Percentiles rank a stretch among this genome's conserved stretches.
These are phyloP conservation scores for Melanomma pulvis-pyrius DNA, from an alignment of 495 filamentous ascomycete species.

Conservation along the genomic window DNA sequence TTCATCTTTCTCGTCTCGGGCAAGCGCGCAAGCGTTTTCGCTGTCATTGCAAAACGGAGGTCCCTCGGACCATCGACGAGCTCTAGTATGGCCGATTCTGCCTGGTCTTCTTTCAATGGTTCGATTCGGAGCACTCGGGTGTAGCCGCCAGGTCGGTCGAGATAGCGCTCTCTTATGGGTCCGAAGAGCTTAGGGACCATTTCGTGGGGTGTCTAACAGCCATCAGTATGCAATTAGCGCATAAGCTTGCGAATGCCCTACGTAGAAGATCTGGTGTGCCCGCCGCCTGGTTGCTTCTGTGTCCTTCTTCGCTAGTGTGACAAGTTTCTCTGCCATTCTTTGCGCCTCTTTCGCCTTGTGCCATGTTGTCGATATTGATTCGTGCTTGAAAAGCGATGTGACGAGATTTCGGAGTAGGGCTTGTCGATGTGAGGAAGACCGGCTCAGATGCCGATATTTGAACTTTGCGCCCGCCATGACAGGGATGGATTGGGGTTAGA, in stretches of 20 bases:
- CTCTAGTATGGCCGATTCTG: constrained; percentile 87
- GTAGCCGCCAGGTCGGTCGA: constrained; percentile 83
- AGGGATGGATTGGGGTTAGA: constrained; percentile 2
- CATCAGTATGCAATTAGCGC: constrained; percentile 4
- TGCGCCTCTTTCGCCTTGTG: constrained; percentile 97
- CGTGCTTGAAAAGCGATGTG: constrained; percentile 89
- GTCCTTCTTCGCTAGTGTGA: constrained; percentile 90
- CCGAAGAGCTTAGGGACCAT: constrained; percentile 88
- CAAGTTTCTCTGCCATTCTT: constrained; percentile 85
- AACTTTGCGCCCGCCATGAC: constrained; percentile 80
- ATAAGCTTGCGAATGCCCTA: constrained; percentile 49
- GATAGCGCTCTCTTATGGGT: constrained; percentile 76
- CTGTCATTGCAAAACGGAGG: constrained; percentile 92
- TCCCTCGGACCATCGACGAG: constrained; percentile 94
- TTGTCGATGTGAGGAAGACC: constrained; percentile 81
- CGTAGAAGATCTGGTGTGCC: constrained; percentile 77
- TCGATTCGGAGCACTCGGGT: constrained; percentile 91
- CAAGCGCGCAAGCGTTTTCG: constrained; percentile 70
- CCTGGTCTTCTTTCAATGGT: constrained; percentile 73
- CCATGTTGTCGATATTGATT: constrained; percentile 92
- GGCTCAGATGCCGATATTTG: constrained; percentile 85
- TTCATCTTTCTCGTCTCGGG: constrained; percentile 54
- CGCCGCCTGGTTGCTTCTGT: constrained; percentile 70
- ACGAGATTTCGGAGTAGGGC: constrained; percentile 95
- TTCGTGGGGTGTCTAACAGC: constrained; percentile 22